Evolutionary conservation across 306 rosid species (phyloP).

Genomic region (Vigna nakashimae): DNA sequence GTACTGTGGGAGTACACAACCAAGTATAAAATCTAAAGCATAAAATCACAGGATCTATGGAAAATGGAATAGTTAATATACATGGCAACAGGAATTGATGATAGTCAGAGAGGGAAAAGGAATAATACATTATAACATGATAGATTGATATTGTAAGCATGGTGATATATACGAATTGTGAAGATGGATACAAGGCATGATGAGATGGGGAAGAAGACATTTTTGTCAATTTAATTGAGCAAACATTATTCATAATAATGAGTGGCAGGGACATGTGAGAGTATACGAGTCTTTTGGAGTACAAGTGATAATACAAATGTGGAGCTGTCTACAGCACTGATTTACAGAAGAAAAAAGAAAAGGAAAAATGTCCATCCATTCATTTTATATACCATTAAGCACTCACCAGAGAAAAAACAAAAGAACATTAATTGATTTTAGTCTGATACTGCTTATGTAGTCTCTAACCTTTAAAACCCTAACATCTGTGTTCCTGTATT

Average conservation of each 20-base stretch:
- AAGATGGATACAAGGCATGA: not conserved
- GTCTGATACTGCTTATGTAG: too few relatives aligned
- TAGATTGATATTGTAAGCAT: too few relatives aligned
- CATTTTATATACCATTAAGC: not conserved
- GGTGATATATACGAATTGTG: not conserved
- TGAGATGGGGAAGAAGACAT: constrained; percentile 16
- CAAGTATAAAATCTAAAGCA: too few relatives aligned
- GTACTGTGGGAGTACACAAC: too few relatives aligned
- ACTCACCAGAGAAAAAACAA: not conserved
- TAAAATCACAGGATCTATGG: too few relatives aligned
- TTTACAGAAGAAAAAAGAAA: not conserved
- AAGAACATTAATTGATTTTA: too few relatives aligned
- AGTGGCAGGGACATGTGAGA: not conserved
- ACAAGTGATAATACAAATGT: not conserved
- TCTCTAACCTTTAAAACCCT: too few relatives aligned
- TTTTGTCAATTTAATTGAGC: constrained; percentile 10
- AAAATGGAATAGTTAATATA: not conserved
- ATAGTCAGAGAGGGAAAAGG: not conserved
- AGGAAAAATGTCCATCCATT: not conserved
- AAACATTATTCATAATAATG: not conserved
- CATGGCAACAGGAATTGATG: not conserved
- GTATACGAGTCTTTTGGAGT: not conserved
- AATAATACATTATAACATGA: not conserved
- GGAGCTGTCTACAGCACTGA: not conserved
- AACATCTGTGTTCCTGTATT: too few relatives aligned